Base-by-base conservation (phyloP, 2,329 filamentous ascomycete genomes). In the Beauveria caledonica region DNA sequence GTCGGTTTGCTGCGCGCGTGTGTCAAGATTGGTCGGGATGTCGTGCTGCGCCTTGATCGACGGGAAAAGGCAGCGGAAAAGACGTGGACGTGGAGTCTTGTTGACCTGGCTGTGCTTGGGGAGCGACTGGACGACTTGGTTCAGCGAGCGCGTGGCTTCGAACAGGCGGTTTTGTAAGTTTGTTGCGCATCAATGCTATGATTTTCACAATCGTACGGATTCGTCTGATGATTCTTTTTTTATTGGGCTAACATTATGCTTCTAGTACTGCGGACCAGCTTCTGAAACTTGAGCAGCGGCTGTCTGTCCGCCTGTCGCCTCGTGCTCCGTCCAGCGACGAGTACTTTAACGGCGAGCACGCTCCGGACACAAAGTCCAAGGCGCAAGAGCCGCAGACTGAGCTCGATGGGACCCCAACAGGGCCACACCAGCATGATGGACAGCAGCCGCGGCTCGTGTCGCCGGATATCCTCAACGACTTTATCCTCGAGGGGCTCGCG, bases 401-500 rank as follows among this genome's bases (percentile, higher is more conserved):
- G 42, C 15, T 19, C 10, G 9, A 44, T 13, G 44, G 40, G 58
- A 2, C 1, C 27, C 25, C 19, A 3, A 29, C n/a, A 15, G 40
- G 4, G 1, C 44, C 3, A 29, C 29, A 36, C 5, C 33, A 36
- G 49, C 58, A 27, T 33, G 13, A 27, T 33, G 13, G 19, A 40
- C 6, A 33, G 23, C 56, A 50, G 10, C 55, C 44, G 19, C 36
- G 45, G 3, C 33, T 64, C 1, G 66, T 66, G 7, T 60, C 69
- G 2, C 56, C 61, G 1, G 63, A 65, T 5, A 58, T 71, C 9
- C 45, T 71, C 19, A 68, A 68, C 39, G 69, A 72, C 48, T 72
- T 71, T 46, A 66, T 72, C 42, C 66, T 72, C 15, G 70, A 72
- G 8, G 64, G 61, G 13, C 67, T 72, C 15, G 66, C 69, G 2